phyloP scores from a whole-genome alignment of 805 yeast genomes.

The Saccharomycopsis sp. region DNA sequence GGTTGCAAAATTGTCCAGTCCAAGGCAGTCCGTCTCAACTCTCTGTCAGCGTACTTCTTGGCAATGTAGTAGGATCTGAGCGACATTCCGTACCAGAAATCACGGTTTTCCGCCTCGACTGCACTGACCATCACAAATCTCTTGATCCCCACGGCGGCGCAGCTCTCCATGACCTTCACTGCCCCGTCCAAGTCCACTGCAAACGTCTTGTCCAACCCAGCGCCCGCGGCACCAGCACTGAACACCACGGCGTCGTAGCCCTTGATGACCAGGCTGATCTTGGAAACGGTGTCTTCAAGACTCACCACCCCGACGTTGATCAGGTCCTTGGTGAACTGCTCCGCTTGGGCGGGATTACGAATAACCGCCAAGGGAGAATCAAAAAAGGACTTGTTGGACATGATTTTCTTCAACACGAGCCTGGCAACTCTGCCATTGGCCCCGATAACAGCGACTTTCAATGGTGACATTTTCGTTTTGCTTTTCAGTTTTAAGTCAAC shows the following conservation, averaged over 20 bases:
- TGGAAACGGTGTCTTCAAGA: slow-evolving; percentile 30
- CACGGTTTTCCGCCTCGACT: slow-evolving; percentile 42
- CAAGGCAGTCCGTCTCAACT: slow-evolving; percentile 32
- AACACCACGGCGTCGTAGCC: slow-evolving; percentile 51
- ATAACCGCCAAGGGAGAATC: slow-evolving; percentile 34
- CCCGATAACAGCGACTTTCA: background rate
- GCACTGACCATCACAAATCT: slow-evolving; percentile 51
- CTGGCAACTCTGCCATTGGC: background rate
- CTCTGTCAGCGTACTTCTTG: slow-evolving; percentile 51
- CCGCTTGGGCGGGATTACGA: slow-evolving; percentile 38
- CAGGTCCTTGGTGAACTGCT: slow-evolving; percentile 32
- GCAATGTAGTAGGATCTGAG: slow-evolving; percentile 47
- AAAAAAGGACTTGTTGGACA: too few relatives aligned
- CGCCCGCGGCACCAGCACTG: slow-evolving; percentile 57
- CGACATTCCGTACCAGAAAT: slow-evolving; percentile 32
- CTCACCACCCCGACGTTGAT: slow-evolving; percentile 32
- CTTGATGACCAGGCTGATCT: slow-evolving; percentile 31
- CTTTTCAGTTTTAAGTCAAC: too few relatives aligned
- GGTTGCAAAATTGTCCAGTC: slow-evolving; percentile 55
- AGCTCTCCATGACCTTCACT: slow-evolving; percentile 47
- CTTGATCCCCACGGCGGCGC: slow-evolving; percentile 34
- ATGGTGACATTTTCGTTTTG: too few relatives aligned
- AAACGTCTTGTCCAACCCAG: slow-evolving; percentile 36
- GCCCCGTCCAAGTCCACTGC: slow-evolving; percentile 57
- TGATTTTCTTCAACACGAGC: background rate